Evolutionary conservation across 305 asterid genomes (phyloP), one percentile per base, ranked within the genome.

Genomic region (Striga hermonthica): DNA sequence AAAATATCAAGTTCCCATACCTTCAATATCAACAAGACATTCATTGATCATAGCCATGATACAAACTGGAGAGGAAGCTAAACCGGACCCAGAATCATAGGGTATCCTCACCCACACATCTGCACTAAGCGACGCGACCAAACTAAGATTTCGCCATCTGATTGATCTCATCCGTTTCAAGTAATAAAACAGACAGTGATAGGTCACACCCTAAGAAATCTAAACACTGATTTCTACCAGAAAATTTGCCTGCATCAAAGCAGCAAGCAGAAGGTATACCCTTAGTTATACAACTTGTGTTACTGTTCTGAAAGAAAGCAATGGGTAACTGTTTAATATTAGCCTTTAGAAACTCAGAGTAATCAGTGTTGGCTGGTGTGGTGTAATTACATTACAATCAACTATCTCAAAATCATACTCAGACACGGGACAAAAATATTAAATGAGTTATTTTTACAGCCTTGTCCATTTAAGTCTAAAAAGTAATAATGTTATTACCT

Each of bases 91-190:
- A 71, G 65, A 65, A 53, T 74, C 76, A 70, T 39, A 41, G 57
- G 99, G 97, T 53, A 90, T 80, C 78, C 89, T 84, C 81, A 90
- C 78, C 97, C 97, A 93, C 45, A 83, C 78, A 83, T 93, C 95
- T 64, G 87, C 89, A 76, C 78, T 83, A 37, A 93, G 74, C 8
- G 82, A 83, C 8, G 82, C 69, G 77, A 93, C 74, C 75, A 93
- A 82, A 72, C 76, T 50, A 45, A 76, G 65, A 63, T 65, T 76
- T 66, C 55, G 71, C 68, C 73, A 73, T 67, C 64, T 75, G 74
- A 69, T 70, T 68, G 70, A 68, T 68, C 57, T 22, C 67, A 73
- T 72, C 84, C 57, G 75, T 78, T 72, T 75, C 84, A 76, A 64
- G 41, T 57, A 80, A 49, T 64, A 87, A 40, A 61, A 90, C 78